Percentiles rank a stretch among this genome's conserved stretches.
phyloP scores from a whole-genome alignment of 495 filamentous ascomycete genomes.

The Xylaria grammica region DNA sequence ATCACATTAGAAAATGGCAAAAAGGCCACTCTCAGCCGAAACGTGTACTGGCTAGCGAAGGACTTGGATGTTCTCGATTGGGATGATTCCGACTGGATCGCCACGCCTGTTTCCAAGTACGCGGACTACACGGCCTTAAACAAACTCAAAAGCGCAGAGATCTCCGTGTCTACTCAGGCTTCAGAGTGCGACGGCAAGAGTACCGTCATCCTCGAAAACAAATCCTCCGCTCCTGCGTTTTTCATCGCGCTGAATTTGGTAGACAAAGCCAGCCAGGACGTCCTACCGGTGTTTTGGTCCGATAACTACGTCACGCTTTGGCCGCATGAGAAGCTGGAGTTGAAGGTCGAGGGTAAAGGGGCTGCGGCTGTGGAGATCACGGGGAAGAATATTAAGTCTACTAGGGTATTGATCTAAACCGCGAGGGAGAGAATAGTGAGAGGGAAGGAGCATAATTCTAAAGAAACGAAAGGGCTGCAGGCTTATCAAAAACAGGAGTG shows the following conservation, averaged over 20 bases:
- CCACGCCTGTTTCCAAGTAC: constrained; percentile 61
- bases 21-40: constrained; percentile 53
- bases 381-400: constrained; percentile 35
- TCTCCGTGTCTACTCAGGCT: constrained; percentile 37
- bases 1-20: constrained; percentile 49
- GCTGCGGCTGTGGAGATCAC: constrained; percentile 31
- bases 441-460: too few relatives aligned
- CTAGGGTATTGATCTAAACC: not conserved
- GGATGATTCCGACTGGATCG: constrained; percentile 62
- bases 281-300: constrained; percentile 61
- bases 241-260: constrained; percentile 59
- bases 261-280: constrained; percentile 45
- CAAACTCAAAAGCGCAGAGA: constrained; percentile 42
- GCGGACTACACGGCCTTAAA: constrained; percentile 57
- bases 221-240: constrained; percentile 58
- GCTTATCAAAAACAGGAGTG: too few relatives aligned
- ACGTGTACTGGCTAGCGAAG: constrained; percentile 66
- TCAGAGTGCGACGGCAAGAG: not conserved
- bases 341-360: constrained; percentile 31
- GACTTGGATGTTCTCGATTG: constrained; percentile 58
- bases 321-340: constrained; percentile 57
- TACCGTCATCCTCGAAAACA: constrained; percentile 56
- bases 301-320: constrained; percentile 70
- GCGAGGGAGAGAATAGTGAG: too few relatives aligned
- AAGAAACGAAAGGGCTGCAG: too few relatives aligned